Conservation (phyloP, 345 rosid genomes). For the Salix purpurea region DNA sequence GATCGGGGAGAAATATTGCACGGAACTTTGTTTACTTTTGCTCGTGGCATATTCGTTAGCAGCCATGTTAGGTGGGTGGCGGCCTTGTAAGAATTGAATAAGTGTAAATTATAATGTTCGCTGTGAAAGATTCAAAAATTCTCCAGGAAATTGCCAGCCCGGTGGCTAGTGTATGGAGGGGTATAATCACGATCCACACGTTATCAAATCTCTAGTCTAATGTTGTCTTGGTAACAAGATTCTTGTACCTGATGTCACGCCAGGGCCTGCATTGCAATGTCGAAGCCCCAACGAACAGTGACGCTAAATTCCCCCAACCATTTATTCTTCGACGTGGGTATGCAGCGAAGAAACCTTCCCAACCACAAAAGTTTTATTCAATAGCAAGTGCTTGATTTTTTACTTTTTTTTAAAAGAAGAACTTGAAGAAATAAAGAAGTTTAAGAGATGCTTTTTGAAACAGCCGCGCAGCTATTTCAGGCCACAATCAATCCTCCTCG, state of each 20-base stretch:
- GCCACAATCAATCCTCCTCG: slow-evolving; percentile 25
- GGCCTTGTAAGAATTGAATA: not conserved
- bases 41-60: not conserved
- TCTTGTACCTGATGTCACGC: not conserved
- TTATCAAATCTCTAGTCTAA: not conserved
- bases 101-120: not conserved
- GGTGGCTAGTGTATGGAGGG: not conserved
- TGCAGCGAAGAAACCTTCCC: not conserved
- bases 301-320: not conserved
- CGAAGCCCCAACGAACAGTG: not conserved
- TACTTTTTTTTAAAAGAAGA: too few species aligned
- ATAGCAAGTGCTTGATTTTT: not conserved
- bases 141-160: not conserved
- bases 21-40: too few species aligned
- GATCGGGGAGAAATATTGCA: too few species aligned
- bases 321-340: not conserved
- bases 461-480: slow-evolving; percentile 15
- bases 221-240: not conserved
- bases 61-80: not conserved
- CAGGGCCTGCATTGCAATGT: not conserved
- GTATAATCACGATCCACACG: not conserved
- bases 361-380: not conserved
- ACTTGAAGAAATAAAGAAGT: not conserved
- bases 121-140: not conserved
- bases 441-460: not conserved